Percentiles rank a stretch among this genome's conserved stretches.
Conservation (phyloP, 768 basidiomycete species). For the Termitomyces sp. region DNA sequence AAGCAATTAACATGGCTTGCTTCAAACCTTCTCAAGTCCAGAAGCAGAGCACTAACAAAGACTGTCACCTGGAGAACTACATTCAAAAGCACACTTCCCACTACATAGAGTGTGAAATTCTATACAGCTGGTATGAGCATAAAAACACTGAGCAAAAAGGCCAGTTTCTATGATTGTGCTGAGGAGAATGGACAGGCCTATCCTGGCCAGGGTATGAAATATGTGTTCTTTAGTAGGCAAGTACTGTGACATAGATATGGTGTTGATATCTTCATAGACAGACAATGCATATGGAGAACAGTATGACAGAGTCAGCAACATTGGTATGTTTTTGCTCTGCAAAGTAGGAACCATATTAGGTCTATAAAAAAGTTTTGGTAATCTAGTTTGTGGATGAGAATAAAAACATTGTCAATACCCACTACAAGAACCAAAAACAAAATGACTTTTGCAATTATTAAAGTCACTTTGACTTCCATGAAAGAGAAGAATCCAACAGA, state of each 20-base stretch:
- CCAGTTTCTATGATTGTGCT: slow-evolving; percentile 89
- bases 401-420: slow-evolving; percentile 98
- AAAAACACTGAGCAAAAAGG: slow-evolving; percentile 90
- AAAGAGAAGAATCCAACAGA: slow-evolving; percentile 93
- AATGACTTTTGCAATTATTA: slow-evolving; percentile 98
- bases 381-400: slow-evolving; percentile 93
- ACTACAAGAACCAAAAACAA: slow-evolving; percentile 97
- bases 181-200: slow-evolving; percentile 93
- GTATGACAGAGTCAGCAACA: slow-evolving; percentile 41
- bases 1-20: slow-evolving; percentile 87
- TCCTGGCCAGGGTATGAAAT: slow-evolving; percentile 83
- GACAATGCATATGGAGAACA: slow-evolving; percentile 55
- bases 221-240: slow-evolving; percentile 84
- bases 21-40: slow-evolving; percentile 84
- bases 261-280: slow-evolving; percentile 52
- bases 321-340: slow-evolving; percentile 28
- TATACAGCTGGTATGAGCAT: slow-evolving; percentile 99
- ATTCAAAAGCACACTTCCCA: slow-evolving; percentile 93
- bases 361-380: slow-evolving; percentile 84
- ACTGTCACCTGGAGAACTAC: slow-evolving; percentile 91
- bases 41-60: slow-evolving; percentile 78
- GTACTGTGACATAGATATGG: slow-evolving; percentile 58
- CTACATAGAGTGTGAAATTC: slow-evolving; percentile 97
- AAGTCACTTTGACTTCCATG: slow-evolving; percentile 84
- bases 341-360: slow-evolving; percentile 50